phyloP scores from a whole-genome alignment of 2,329 filamentous ascomycete species.

The Aureobasidium sp. region DNA sequence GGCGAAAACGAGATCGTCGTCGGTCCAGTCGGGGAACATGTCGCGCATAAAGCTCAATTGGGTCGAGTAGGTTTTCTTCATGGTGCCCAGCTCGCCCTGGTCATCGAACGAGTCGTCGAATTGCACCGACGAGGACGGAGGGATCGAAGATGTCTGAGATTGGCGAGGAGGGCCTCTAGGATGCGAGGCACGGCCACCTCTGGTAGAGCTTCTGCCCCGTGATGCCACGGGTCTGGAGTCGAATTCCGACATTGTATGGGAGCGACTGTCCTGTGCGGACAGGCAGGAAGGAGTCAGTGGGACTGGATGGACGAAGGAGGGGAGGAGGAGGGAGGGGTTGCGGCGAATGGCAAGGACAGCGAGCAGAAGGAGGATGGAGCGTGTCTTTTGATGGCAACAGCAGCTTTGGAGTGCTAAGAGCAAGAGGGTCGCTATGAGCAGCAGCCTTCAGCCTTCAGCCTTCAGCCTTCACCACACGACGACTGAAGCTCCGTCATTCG shows the following conservation, averaged over 20 bases:
- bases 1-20: conserved; percentile 88
- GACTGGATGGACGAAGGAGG: conserved; percentile 8
- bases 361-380: not conserved
- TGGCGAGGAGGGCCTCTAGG: conserved; percentile 42
- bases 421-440: conserved; percentile 6
- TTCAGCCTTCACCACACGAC: no score
- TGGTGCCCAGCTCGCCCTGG: conserved; percentile 81
- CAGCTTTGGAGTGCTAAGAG: not conserved
- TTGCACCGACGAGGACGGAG: conserved; percentile 52
- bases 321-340: not conserved
- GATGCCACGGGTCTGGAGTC: conserved; percentile 74
- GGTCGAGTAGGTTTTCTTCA: conserved; percentile 80
- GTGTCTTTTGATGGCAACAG: not conserved
- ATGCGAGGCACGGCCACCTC: conserved; percentile 71
- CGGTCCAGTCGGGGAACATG: conserved; percentile 92
- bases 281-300: conserved; percentile 16
- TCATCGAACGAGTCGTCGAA: conserved; percentile 63
- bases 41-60: conserved; percentile 80
- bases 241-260: conserved; percentile 78
- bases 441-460: no score
- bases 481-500: no score
- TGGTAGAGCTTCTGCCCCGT: conserved; percentile 83
- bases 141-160: conserved; percentile 57
- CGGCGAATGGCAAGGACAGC: conserved; percentile 2
- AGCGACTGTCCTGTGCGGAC: conserved; percentile 16